These are phyloP conservation scores for Vigna hirtella DNA, from an alignment of 306 rosid genomes.

Conservation along the genomic window DNA sequence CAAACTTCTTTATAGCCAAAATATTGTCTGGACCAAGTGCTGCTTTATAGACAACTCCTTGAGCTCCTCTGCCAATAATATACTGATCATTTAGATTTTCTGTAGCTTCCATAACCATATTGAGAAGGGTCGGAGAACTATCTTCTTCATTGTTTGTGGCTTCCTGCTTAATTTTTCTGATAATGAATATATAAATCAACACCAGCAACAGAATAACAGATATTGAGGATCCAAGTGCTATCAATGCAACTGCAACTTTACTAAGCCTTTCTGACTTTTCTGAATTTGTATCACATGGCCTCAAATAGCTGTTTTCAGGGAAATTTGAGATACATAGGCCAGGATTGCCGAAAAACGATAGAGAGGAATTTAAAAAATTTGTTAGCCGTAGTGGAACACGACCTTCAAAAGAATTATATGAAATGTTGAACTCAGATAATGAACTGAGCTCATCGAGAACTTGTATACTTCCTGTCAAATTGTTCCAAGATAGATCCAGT, in stretches of 20 bases:
- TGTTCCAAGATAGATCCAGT: conserved; percentile 75
- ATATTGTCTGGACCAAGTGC: conserved; percentile 46
- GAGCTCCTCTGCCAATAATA: conserved; percentile 79
- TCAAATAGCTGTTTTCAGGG: conserved; percentile 43
- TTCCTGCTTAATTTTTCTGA: conserved; percentile 51
- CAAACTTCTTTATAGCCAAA: conserved; percentile 74
- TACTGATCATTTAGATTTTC: conserved; percentile 57
- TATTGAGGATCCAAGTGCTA: conserved; percentile 65
- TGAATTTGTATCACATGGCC: conserved; percentile 52
- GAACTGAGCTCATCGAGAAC: conserved; percentile 56
- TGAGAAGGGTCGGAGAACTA: conserved; percentile 52
- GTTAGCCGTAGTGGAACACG: conserved; percentile 56
- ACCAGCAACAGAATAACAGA: conserved; percentile 49
- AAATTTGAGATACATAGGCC: conserved; percentile 60
- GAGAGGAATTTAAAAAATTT: conserved; percentile 47
- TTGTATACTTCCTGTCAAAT: conserved; percentile 65
- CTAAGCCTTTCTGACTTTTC: conserved; percentile 49
- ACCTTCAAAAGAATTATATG: conserved; percentile 76
- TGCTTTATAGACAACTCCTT: conserved; percentile 83
- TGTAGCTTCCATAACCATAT: conserved; percentile 67
- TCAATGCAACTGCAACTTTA: conserved; percentile 56
- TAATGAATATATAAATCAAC: conserved; percentile 42
- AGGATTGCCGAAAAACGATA: conserved; percentile 64
- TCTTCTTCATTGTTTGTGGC: conserved; percentile 29
- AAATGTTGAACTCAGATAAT: conserved; percentile 58